These are phyloP conservation scores for Spiromastix sp. DNA, from an alignment of 2,329 filamentous ascomycete species.

Conservation along the genomic window DNA sequence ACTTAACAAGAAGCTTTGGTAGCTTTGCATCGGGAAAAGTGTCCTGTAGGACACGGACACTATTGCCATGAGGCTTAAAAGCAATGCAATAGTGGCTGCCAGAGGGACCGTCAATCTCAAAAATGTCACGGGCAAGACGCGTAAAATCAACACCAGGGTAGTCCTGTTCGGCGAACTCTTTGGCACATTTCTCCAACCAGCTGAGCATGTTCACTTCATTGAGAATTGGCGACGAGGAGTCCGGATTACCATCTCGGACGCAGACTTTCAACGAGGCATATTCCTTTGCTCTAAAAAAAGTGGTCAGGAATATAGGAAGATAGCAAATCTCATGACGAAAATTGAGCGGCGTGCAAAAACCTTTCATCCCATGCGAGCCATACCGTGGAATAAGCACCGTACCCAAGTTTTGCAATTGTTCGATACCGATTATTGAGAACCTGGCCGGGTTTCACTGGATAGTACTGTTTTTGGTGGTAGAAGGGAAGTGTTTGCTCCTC, in stretches of 20 bases:
- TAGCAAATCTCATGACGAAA: no score
- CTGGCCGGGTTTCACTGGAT: conserved; percentile 15
- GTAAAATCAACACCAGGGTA: conserved; percentile 14
- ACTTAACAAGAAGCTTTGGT: conserved; percentile 12
- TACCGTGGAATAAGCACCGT: conserved; percentile 17
- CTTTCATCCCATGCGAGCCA: conserved; percentile 16
- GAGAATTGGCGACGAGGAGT: conserved; percentile 11
- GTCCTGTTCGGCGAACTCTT: conserved; percentile 9
- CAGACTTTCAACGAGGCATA: conserved; percentile 15
- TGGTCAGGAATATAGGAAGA: conserved; percentile 1
- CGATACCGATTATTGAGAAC: conserved; percentile 14
- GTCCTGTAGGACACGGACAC: conserved; percentile 15
- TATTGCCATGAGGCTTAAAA: conserved; percentile 15
- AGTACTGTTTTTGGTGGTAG: conserved; percentile 15
- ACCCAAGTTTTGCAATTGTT: conserved; percentile 18
- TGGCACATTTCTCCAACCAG: conserved; percentile 9
- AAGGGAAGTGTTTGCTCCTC: no score
- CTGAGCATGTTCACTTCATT: conserved; percentile 17
- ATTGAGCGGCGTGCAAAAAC: no score
- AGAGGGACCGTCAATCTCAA: conserved; percentile 13
- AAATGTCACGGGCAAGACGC: conserved; percentile 17
- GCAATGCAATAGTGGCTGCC: conserved; percentile 18
- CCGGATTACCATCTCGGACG: conserved; percentile 9
- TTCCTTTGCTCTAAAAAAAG: conserved; percentile 8
- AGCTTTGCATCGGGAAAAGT: conserved; percentile 14